Percentiles rank a stretch among this genome's conserved stretches.
Conservation (phyloP, 1,284 basidiomycete species). For the Ganoderma multipileum region DNA sequence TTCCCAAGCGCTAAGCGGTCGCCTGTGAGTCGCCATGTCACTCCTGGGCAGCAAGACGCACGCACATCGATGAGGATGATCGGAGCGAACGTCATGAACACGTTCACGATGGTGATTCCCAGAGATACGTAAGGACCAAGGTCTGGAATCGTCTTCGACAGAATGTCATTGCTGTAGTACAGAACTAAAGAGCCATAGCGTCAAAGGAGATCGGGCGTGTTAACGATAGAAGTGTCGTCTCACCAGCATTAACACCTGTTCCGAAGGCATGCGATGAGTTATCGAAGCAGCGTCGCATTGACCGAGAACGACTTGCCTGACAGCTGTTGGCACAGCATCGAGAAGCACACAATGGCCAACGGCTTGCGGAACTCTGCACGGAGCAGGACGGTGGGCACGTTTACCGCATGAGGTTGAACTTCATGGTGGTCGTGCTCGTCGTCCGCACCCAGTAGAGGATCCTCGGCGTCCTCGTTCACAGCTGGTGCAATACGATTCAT, state of each 20-base stretch:
- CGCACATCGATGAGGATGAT: conserved; percentile 86
- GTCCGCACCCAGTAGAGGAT: conserved; percentile 51
- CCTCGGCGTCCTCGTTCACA: conserved; percentile 40
- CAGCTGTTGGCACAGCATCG: conserved; percentile 82
- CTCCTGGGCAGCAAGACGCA: conserved; percentile 12
- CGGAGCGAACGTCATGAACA: conserved; percentile 79
- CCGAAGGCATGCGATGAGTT: background rate
- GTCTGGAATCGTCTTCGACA: conserved; percentile 79
- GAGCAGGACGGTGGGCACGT: conserved; percentile 59
- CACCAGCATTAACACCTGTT: conserved; percentile 63
- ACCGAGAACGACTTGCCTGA: conserved; percentile 57
- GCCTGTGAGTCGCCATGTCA: background rate
- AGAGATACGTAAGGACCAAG: conserved; percentile 81
- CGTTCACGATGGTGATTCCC: conserved; percentile 84
- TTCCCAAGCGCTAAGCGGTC: conserved; percentile 66
- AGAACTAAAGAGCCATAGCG: conserved; percentile 54
- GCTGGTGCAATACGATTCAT: conserved; percentile 18
- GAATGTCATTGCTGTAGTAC: conserved; percentile 90
- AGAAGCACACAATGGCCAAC: conserved; percentile 73
- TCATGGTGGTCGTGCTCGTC: conserved; percentile 37
- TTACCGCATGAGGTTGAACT: conserved; percentile 46
- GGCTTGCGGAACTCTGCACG: conserved; percentile 69
- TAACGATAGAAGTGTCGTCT: background rate
- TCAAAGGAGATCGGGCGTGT: background rate
- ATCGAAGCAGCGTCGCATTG: background rate